Conservation (phyloP, 345 rosid species). For the Sonneratia alba region DNA sequence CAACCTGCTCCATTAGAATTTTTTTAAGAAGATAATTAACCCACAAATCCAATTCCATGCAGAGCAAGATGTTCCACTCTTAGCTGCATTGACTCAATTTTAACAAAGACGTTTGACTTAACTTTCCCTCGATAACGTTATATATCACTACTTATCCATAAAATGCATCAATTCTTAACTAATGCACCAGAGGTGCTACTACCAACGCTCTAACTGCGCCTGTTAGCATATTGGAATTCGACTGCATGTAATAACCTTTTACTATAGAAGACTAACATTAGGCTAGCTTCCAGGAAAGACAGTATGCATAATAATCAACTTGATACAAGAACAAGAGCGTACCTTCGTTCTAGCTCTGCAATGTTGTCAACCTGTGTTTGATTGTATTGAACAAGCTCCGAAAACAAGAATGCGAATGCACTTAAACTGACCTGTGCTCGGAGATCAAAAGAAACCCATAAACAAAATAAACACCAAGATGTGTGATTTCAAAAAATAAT, state of each 20-base stretch:
- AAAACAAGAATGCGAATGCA: conserved; percentile 43
- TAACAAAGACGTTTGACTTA: too few relatives aligned
- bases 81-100: too few relatives aligned
- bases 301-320: neutral
- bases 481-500: neutral
- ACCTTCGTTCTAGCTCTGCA: conserved; percentile 92
- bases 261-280: neutral
- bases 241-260: too few relatives aligned
- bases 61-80: too few relatives aligned
- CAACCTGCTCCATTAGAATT: conserved; percentile 33
- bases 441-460: neutral
- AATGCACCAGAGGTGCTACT: too few relatives aligned
- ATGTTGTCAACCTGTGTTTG: conserved; percentile 97
- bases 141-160: too few relatives aligned
- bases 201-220: too few relatives aligned
- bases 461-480: neutral
- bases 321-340: neutral
- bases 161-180: too few relatives aligned
- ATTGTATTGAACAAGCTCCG: conserved; percentile 93
- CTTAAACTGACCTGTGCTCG: conserved; percentile 42
- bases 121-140: too few relatives aligned
- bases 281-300: neutral
- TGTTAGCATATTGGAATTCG: too few relatives aligned
- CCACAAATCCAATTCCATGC: too few relatives aligned
- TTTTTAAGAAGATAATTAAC: neutral